Percentiles rank a stretch among this genome's conserved stretches.
These are phyloP conservation scores for Trametes polyzona DNA, from an alignment of 1,284 basidiomycete genomes.

Conservation along the genomic window DNA sequence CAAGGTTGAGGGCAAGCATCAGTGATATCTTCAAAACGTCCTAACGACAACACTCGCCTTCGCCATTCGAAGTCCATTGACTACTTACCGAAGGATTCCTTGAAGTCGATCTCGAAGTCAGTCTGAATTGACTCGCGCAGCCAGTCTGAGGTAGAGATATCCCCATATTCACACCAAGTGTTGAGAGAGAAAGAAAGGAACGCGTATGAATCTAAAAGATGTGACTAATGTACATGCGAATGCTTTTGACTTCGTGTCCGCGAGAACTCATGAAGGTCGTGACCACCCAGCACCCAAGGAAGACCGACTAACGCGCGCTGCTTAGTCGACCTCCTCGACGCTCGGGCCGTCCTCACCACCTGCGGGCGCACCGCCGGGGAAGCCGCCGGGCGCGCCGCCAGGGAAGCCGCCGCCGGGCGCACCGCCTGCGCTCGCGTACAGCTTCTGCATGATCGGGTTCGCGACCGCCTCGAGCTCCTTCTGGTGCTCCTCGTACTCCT, in stretches of 20 bases:
- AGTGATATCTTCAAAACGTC: no score
- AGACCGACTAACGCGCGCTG: not conserved
- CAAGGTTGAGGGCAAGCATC: no score
- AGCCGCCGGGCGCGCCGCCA: constrained; percentile 48
- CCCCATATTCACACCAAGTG: no score
- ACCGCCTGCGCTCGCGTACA: constrained; percentile 81
- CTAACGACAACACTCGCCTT: no score
- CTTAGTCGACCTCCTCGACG: constrained; percentile 87
- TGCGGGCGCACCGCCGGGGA: constrained; percentile 41
- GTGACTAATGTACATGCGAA: constrained; percentile 26
- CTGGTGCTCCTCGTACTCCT: constrained; percentile 95
- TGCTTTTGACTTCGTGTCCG: constrained; percentile 25
- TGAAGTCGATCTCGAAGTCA: no score
- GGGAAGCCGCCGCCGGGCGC: constrained; percentile 54
- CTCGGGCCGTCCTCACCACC: constrained; percentile 79
- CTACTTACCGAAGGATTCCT: no score
- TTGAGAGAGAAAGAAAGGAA: constrained; percentile 13
- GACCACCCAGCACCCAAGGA: constrained; percentile 9
- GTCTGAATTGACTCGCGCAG: no score
- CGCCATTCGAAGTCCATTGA: not conserved
- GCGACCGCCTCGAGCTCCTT: constrained; percentile 94
- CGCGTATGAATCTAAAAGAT: constrained; percentile 22
- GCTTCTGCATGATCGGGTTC: constrained; percentile 93
- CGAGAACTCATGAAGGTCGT: constrained; percentile 21
- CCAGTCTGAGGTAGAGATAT: no score